Conservation (phyloP, 2,329 filamentous ascomycete species). For the Pseudogymnoascus sp. region DNA sequence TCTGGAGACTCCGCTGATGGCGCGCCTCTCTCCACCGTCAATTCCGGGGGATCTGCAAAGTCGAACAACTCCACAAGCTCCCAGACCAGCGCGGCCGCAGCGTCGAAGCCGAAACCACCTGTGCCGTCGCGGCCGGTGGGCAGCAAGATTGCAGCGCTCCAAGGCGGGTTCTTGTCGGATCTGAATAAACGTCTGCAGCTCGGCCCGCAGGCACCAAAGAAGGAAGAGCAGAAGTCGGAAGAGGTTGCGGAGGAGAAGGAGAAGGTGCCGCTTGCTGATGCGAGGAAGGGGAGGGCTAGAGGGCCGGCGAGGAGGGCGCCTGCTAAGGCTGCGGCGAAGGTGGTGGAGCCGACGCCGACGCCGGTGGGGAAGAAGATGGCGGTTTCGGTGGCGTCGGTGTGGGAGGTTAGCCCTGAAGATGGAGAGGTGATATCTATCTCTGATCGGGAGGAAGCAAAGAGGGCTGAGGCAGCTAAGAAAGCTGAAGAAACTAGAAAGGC, state of each 20-base stretch:
- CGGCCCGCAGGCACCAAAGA: slow-evolving; percentile 74
- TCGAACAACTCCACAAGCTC: slow-evolving; percentile 25
- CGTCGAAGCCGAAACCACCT: slow-evolving; percentile 69
- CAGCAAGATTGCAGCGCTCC: slow-evolving; percentile 82
- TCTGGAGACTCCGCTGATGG: slow-evolving; percentile 33
- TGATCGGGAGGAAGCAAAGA: neutral
- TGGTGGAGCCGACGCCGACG: slow-evolving; percentile 30
- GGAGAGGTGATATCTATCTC: slow-evolving; percentile 34
- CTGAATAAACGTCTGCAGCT: slow-evolving; percentile 82
- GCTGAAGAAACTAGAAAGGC: neutral
- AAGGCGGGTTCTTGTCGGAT: slow-evolving; percentile 88
- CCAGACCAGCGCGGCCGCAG: slow-evolving; percentile 37
- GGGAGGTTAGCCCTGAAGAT: slow-evolving; percentile 46
- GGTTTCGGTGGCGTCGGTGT: slow-evolving; percentile 36
- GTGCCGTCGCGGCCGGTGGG: slow-evolving; percentile 72
- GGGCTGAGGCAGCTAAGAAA: neutral
- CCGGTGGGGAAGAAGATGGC: slow-evolving; percentile 24
- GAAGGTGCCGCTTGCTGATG: slow-evolving; percentile 77
- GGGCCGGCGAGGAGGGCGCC: slow-evolving; percentile 75
- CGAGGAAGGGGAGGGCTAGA: slow-evolving; percentile 80
- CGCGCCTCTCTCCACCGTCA: slow-evolving; percentile 21
- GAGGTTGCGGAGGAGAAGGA: slow-evolving; percentile 54
- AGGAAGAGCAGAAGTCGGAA: slow-evolving; percentile 56
- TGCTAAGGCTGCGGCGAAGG: slow-evolving; percentile 36
- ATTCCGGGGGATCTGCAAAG: slow-evolving; percentile 26